These are phyloP conservation scores for Leptomonas seymouri DNA, from an alignment of 208 protist species.

Conservation along the genomic window DNA sequence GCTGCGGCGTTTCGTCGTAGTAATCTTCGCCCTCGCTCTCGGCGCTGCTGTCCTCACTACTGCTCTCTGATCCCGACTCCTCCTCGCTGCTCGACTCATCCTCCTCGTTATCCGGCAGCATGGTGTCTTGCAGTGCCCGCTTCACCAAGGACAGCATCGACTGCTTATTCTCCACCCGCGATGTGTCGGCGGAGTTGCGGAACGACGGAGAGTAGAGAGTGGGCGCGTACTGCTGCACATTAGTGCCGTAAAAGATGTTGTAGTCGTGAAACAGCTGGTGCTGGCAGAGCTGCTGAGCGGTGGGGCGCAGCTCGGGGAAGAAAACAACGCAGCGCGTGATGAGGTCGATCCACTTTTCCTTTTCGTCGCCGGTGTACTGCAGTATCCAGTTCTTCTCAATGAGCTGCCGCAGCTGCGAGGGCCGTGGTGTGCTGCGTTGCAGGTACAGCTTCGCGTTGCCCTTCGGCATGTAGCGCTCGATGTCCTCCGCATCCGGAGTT, in stretches of 20 bases:
- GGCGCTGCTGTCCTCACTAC: constrained; percentile 6
- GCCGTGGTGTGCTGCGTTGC: constrained; percentile 54
- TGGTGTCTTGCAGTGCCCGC: constrained; percentile 35
- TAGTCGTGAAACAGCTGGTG: constrained; percentile 71
- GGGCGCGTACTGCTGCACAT: constrained; percentile 60
- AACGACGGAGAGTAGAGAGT: constrained; percentile 51
- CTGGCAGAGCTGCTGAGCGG: constrained; percentile 68
- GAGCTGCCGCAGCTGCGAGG: constrained; percentile 54
- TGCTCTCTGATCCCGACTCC: constrained; percentile 15
- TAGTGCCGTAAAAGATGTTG: constrained; percentile 72
- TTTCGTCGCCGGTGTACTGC: constrained; percentile 32
- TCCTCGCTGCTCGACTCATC: constrained; percentile 35
- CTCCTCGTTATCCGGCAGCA: constrained; percentile 35
- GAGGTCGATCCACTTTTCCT: constrained; percentile 76
- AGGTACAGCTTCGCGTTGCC: constrained; percentile 86
- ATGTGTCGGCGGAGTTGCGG: constrained; percentile 29
- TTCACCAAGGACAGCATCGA: constrained; percentile 50
- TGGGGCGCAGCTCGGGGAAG: constrained; percentile 82
- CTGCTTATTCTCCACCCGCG: constrained; percentile 63
- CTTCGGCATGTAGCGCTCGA: constrained; percentile 70
- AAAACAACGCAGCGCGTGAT: constrained; percentile 79
- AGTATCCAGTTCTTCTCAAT: constrained; percentile 67
- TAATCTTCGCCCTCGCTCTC: constrained; percentile 11
- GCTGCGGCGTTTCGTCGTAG: constrained; percentile 9
- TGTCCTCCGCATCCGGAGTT: constrained; percentile 64